Evolutionary conservation across 768 basidiomycete species (phyloP).

Genomic region (Boletus bicolor): DNA sequence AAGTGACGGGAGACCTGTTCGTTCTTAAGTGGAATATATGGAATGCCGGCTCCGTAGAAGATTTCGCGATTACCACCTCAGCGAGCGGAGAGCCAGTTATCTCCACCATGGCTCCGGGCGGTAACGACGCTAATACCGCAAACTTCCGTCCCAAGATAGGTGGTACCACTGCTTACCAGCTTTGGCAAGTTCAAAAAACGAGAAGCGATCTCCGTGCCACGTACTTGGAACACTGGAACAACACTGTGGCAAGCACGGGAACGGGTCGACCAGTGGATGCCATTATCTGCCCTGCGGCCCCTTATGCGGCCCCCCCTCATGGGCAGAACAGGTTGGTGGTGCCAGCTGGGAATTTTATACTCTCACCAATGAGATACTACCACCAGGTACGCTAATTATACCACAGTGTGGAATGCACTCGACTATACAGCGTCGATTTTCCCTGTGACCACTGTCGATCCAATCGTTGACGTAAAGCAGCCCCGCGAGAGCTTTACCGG

Average conservation of each 20-base stretch:
- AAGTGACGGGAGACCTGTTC: neutral
- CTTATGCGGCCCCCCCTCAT: slow-evolving; percentile 62
- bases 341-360: neutral
- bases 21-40: slow-evolving; percentile 39
- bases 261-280: slow-evolving; percentile 77
- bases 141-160: slow-evolving; percentile 28
- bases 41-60: slow-evolving; percentile 46
- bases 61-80: slow-evolving; percentile 38
- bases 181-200: slow-evolving; percentile 67
- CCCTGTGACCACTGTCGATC: slow-evolving; percentile 63
- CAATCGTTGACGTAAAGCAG: slow-evolving; percentile 45
- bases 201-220: slow-evolving; percentile 45
- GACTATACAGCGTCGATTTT: slow-evolving; percentile 63
- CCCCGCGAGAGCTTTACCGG: slow-evolving; percentile 47
- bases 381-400: slow-evolving; percentile 48
- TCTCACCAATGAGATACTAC: neutral
- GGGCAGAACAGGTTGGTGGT: slow-evolving; percentile 49
- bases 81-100: slow-evolving; percentile 55
- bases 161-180: slow-evolving; percentile 49
- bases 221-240: slow-evolving; percentile 64
- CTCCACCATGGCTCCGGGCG: slow-evolving; percentile 41
- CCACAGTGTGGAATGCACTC: slow-evolving; percentile 63
- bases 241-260: slow-evolving; percentile 46
- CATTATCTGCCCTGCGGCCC: slow-evolving; percentile 62
- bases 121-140: slow-evolving; percentile 17